phyloP scores from a whole-genome alignment of 805 yeast genomes.

The Yamadazyma sp. region DNA sequence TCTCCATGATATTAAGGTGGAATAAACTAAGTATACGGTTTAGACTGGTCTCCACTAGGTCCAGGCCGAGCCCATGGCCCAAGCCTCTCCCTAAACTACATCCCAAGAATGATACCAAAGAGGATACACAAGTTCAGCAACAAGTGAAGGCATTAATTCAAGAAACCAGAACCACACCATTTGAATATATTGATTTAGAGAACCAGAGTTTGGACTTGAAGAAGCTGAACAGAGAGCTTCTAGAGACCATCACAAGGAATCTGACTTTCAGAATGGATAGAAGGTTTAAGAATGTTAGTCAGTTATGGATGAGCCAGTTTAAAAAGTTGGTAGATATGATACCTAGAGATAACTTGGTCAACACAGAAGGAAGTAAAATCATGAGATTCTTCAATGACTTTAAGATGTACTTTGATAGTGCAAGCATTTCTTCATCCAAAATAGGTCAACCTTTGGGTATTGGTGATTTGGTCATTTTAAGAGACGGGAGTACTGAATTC shows the following conservation, averaged over 20 bases:
- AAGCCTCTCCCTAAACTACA: no score
- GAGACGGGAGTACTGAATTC: constrained; percentile 42
- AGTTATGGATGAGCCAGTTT: constrained; percentile 18
- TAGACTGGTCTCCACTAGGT: no score
- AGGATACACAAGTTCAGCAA: background rate
- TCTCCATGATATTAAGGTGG: no score
- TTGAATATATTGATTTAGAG: constrained; percentile 21
- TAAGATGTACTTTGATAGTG: constrained; percentile 10
- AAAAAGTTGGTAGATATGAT: constrained; percentile 1
- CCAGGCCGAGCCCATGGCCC: no score
- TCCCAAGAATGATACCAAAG: background rate
- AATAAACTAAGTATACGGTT: no score
- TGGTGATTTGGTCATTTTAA: constrained; percentile 65
- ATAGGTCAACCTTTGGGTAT: constrained; percentile 29
- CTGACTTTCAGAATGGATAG: constrained; percentile 17
- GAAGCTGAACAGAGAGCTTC: constrained; percentile 18
- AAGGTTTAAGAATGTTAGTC: constrained; percentile 17
- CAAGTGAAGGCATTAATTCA: no score
- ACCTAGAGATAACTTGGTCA: constrained; percentile 4
- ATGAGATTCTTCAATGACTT: constrained; percentile 2
- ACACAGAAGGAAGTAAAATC: background rate
- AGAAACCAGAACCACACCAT: background rate
- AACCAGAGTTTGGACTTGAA: constrained; percentile 20
- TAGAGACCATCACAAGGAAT: constrained; percentile 15
- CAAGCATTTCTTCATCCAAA: constrained; percentile 15